Evolutionary conservation across 345 rosid genomes (phyloP).

Genomic region (Combretum micranthum): DNA sequence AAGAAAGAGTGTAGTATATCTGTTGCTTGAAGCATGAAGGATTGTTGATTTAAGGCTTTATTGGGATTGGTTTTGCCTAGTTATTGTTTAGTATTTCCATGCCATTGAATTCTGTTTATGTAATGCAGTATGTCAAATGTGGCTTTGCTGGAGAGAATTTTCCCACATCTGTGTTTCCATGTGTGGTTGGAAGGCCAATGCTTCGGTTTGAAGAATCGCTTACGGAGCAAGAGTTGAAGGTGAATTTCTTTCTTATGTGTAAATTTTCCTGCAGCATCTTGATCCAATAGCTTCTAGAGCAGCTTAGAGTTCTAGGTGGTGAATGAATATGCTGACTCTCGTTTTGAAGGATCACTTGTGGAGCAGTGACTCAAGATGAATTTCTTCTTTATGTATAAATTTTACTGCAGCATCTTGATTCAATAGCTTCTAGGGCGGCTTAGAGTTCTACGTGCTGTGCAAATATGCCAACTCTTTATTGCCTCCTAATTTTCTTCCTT

Average conservation of each 20-base stretch:
- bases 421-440: not conserved
- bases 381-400: not conserved
- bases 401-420: not conserved
- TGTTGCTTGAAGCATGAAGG: too few relatives aligned
- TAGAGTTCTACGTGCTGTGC: not conserved
- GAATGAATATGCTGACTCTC: conserved; percentile 8
- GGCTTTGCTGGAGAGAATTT: conserved; percentile 98
- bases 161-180: conserved; percentile 91
- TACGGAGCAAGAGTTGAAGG: conserved; percentile 87
- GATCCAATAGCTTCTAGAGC: not conserved
- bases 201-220: conserved; percentile 88
- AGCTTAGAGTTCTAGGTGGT: not conserved
- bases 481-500: too few relatives aligned
- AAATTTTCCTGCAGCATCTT: not conserved
- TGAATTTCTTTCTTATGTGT: conserved; percentile 11
- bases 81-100: too few relatives aligned
- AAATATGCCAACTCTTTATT: too few relatives aligned
- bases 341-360: conserved; percentile 84
- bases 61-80: not conserved
- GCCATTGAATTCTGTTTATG: conserved; percentile 1
- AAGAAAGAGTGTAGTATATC: too few relatives aligned
- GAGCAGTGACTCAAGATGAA: conserved; percentile 83
- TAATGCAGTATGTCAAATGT: conserved; percentile 89
- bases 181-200: conserved; percentile 93
- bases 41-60: not conserved